These are phyloP conservation scores for Alloascoidea hylecoeti DNA, from an alignment of 805 yeast species.

Conservation along the genomic window DNA sequence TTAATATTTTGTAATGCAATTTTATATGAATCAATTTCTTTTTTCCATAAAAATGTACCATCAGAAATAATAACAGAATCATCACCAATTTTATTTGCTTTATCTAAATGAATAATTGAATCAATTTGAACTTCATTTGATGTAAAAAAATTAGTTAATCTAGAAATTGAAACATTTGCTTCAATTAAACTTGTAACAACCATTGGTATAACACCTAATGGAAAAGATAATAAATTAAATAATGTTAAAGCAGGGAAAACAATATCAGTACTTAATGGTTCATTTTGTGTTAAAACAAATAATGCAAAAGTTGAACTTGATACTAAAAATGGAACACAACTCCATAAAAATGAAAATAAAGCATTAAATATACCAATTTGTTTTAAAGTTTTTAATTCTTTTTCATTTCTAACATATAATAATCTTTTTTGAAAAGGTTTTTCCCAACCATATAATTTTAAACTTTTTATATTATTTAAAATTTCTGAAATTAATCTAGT, in stretches of 20 bases:
- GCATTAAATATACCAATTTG: conserved; percentile 65
- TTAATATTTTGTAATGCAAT: conserved; percentile 52
- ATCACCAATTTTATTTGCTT: conserved; percentile 40
- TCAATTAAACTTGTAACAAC: conserved; percentile 79
- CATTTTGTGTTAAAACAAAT: conserved; percentile 45
- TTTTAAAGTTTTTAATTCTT: conserved; percentile 65
- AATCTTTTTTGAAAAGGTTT: conserved; percentile 63
- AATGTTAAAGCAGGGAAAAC: conserved; percentile 76
- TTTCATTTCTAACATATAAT: conserved; percentile 73
- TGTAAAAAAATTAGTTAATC: conserved; percentile 30
- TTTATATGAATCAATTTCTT: conserved; percentile 25
- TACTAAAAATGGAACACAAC: conserved; percentile 78
- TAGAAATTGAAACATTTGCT: conserved; percentile 46
- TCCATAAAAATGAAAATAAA: conserved; percentile 62
- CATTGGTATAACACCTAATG: conserved; percentile 85
- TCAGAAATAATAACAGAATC: conserved; percentile 24
- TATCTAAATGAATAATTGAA: conserved; percentile 14
- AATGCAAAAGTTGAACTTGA: conserved; percentile 81
- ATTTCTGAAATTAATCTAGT: conserved; percentile 82
- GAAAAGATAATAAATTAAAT: conserved; percentile 82
- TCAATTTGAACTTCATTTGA: conserved; percentile 28
- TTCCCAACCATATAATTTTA: conserved; percentile 96
- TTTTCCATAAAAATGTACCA: conserved; percentile 22
- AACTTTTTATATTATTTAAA: conserved; percentile 79
- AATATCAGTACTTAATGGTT: conserved; percentile 74